These are phyloP conservation scores for Rhodotorula sp. DNA, from an alignment of 1,284 basidiomycete species.

Conservation along the genomic window DNA sequence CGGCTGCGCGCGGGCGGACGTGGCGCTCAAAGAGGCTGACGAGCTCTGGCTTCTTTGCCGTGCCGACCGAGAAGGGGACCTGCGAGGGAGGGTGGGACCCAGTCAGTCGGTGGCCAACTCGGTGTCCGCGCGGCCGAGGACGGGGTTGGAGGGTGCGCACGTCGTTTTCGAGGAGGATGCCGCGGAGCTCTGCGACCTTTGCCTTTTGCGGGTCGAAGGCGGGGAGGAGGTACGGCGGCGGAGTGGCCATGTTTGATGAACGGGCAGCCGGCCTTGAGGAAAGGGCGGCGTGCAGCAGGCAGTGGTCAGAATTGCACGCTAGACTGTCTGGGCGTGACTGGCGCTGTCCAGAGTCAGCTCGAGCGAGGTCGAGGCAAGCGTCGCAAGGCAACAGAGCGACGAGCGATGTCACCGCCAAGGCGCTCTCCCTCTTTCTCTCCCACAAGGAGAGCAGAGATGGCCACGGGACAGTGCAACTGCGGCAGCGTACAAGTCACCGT, in stretches of 20 bases:
- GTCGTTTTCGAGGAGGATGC: conserved; percentile 77
- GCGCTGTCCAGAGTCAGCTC: too few species aligned
- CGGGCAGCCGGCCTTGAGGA: neutral
- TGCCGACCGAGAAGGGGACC: conserved; percentile 59
- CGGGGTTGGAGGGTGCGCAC: conserved; percentile 53
- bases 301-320: neutral
- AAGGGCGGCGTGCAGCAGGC: neutral
- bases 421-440: too few species aligned
- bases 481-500: conserved; percentile 6
- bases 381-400: too few species aligned
- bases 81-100: neutral
- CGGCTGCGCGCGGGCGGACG: conserved; percentile 64
- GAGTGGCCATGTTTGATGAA: conserved; percentile 9
- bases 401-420: neutral
- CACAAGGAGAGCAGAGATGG: neutral
- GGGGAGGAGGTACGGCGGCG: conserved; percentile 62
- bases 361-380: too few species aligned
- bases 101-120: too few species aligned
- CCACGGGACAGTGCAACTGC: conserved; percentile 23
- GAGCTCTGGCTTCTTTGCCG: conserved; percentile 80
- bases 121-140: too few species aligned
- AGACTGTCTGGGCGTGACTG: neutral
- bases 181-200: conserved; percentile 77
- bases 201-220: conserved; percentile 78
- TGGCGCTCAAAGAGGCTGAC: conserved; percentile 75